phyloP scores from a whole-genome alignment of 2,329 filamentous ascomycete species.

The Geosmithia putterillii region DNA sequence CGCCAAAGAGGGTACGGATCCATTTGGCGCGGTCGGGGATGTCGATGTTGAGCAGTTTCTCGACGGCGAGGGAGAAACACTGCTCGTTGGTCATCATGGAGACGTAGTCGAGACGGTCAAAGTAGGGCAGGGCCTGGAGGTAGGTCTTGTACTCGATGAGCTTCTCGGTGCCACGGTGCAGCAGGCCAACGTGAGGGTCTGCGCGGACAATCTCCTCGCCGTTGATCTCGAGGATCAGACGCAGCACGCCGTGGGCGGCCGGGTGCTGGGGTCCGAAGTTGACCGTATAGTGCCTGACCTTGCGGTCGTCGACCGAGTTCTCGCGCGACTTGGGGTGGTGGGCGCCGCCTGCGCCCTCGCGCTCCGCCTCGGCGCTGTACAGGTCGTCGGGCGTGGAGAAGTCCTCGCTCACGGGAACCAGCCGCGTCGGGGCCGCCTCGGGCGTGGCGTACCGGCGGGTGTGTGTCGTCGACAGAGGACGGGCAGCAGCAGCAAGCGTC shows the following conservation, averaged over 20 bases:
- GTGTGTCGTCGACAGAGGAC: slow-evolving; percentile 54
- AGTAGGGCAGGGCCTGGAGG: slow-evolving; percentile 94
- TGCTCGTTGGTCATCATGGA: slow-evolving; percentile 99
- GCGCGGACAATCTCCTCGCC: slow-evolving; percentile 95
- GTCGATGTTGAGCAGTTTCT: slow-evolving; percentile 96
- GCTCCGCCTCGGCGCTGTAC: slow-evolving; percentile 31
- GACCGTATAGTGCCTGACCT: slow-evolving; percentile 97
- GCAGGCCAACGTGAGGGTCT: slow-evolving; percentile 90
- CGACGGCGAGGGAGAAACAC: slow-evolving; percentile 87
- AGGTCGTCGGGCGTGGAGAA: slow-evolving; percentile 42
- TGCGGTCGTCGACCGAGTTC: slow-evolving; percentile 48
- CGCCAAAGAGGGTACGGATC: slow-evolving; percentile 90
- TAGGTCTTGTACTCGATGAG: slow-evolving; percentile 99
- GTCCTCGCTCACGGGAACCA: slow-evolving; percentile 53
- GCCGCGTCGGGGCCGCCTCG: slow-evolving; percentile 37
- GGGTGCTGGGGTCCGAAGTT: slow-evolving; percentile 99
- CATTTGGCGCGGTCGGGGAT: slow-evolving; percentile 92
- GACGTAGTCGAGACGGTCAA: slow-evolving; percentile 96
- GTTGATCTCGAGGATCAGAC: slow-evolving; percentile 92
- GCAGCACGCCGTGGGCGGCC: slow-evolving; percentile 93
- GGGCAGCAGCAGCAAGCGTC: slow-evolving; percentile 23
- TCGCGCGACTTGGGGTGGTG: slow-evolving; percentile 30
- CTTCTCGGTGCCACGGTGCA: slow-evolving; percentile 97
- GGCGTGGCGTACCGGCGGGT: slow-evolving; percentile 50
- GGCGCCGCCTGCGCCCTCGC: slow-evolving; percentile 25